Percentiles rank a stretch among this genome's conserved stretches.
Conservation (phyloP, 805 yeast genomes). For the Vanderwaltozyma yarrowii region DNA sequence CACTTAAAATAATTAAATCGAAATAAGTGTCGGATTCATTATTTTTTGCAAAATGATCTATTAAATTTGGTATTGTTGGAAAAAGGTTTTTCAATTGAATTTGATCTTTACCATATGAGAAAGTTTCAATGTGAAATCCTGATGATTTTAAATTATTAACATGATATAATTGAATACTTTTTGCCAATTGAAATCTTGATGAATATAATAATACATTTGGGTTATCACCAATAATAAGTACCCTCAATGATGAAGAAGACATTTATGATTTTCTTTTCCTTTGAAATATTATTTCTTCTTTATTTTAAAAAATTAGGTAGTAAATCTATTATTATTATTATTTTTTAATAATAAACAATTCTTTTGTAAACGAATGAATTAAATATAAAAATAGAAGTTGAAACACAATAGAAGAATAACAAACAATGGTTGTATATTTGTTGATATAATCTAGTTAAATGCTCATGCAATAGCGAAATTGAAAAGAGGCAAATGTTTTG, state of each 20-base stretch:
- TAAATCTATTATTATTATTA: too few species aligned
- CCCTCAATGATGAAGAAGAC: constrained; percentile 17
- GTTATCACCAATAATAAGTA: constrained; percentile 23
- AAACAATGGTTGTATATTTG: too few species aligned
- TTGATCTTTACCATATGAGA: constrained; percentile 19
- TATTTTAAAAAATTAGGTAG: too few species aligned
- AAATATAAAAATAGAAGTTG: too few species aligned
- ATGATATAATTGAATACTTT: constrained; percentile 26
- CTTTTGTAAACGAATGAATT: too few species aligned
- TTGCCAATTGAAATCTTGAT: constrained; percentile 28
- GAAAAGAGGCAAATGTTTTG: too few species aligned
- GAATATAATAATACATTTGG: constrained; percentile 24
- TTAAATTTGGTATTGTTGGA: constrained; percentile 16
- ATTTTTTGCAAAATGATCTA: constrained; percentile 1
- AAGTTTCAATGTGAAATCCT: constrained; percentile 17
- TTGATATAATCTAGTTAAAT: too few species aligned
- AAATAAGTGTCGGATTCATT: constrained; percentile 14
- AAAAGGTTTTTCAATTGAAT: constrained; percentile 20
- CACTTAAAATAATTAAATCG: constrained; percentile 39
- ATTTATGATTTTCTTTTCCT: not conserved
- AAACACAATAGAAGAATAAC: too few species aligned
- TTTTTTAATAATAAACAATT: too few species aligned
- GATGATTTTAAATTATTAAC: constrained; percentile 21
- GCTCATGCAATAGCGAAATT: too few species aligned
- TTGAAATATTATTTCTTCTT: too few species aligned